These are phyloP conservation scores for Calonectria multiphialidica DNA, from an alignment of 2,329 filamentous ascomycete species.

Conservation along the genomic window DNA sequence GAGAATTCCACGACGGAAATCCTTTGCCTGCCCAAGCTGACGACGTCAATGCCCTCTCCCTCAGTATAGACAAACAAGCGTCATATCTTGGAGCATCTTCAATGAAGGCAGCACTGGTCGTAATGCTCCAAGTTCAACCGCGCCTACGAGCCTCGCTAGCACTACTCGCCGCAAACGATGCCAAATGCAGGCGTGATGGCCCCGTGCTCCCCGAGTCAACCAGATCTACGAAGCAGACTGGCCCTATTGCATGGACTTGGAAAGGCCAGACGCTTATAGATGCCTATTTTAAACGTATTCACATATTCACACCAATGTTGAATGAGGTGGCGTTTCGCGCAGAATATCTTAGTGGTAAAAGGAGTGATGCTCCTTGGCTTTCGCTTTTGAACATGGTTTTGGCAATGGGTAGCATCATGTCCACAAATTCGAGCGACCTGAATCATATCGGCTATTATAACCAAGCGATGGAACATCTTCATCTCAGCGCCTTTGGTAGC, in stretches of 20 bases:
- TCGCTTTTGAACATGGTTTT: constrained; percentile 83
- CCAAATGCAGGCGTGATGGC: constrained; percentile 48
- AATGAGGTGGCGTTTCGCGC: constrained; percentile 75
- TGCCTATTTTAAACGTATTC: constrained; percentile 79
- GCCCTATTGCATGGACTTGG: constrained; percentile 67
- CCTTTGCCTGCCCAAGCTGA: constrained; percentile 12
- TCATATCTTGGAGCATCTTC: constrained; percentile 81
- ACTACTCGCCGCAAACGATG: constrained; percentile 57
- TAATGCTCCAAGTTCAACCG: constrained; percentile 71
- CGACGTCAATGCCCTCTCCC: constrained; percentile 66
- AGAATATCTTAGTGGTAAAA: constrained; percentile 35
- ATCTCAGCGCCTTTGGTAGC: constrained; percentile 74
- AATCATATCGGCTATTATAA: constrained; percentile 78
- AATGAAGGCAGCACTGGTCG: constrained; percentile 79
- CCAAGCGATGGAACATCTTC: constrained; percentile 74
- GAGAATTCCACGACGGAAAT: constrained; percentile 1
- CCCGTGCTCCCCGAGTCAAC: constrained; percentile 58
- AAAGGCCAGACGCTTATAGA: constrained; percentile 78
- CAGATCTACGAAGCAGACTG: constrained; percentile 58
- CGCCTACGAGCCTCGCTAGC: constrained; percentile 58
- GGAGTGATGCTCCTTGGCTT: constrained; percentile 77
- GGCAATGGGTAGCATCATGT: constrained; percentile 78
- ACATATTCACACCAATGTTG: constrained; percentile 79
- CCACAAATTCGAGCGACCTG: constrained; percentile 73
- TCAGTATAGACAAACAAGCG: constrained; percentile 65